Conservation (phyloP, 192 early-diverging fungal species). For the Entomortierella chlamydospora region DNA sequence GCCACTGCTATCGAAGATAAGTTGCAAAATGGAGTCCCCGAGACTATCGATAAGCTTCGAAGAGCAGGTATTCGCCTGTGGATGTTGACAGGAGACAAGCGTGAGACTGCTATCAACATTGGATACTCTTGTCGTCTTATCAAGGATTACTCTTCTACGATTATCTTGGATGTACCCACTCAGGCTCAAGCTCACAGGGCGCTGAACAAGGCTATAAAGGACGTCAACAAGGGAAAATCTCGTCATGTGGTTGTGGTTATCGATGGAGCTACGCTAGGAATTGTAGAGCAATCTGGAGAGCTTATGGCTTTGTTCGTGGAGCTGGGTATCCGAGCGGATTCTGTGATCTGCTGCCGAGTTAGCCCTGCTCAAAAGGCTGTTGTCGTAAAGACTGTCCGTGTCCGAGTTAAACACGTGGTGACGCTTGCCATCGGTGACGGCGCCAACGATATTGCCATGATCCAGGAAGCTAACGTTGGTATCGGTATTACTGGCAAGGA, state of each 20-base stretch:
- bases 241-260: conserved; percentile 60
- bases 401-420: conserved; percentile 57
- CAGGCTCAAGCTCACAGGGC: conserved; percentile 50
- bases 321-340: conserved; percentile 78
- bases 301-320: conserved; percentile 74
- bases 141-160: conserved; percentile 60
- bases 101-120: conserved; percentile 94
- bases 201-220: conserved; percentile 53
- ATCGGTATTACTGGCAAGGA: conserved; percentile 93
- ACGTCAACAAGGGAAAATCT: conserved; percentile 51
- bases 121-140: conserved; percentile 81
- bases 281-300: conserved; percentile 61
- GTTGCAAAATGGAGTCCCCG: conserved; percentile 87
- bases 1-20: conserved; percentile 93
- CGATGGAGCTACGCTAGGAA: conserved; percentile 55
- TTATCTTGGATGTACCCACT: conserved; percentile 56
- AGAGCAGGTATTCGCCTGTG: conserved; percentile 86
- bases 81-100: conserved; percentile 94
- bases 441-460: conserved; percentile 97
- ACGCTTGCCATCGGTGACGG: conserved; percentile 93
- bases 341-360: conserved; percentile 93
- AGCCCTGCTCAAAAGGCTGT: conserved; percentile 92
- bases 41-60: conserved; percentile 82
- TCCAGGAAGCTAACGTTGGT: conserved; percentile 92
- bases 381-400: conserved; percentile 79